Conservation (phyloP, 768 basidiomycete species). For the Mycena amicta region DNA sequence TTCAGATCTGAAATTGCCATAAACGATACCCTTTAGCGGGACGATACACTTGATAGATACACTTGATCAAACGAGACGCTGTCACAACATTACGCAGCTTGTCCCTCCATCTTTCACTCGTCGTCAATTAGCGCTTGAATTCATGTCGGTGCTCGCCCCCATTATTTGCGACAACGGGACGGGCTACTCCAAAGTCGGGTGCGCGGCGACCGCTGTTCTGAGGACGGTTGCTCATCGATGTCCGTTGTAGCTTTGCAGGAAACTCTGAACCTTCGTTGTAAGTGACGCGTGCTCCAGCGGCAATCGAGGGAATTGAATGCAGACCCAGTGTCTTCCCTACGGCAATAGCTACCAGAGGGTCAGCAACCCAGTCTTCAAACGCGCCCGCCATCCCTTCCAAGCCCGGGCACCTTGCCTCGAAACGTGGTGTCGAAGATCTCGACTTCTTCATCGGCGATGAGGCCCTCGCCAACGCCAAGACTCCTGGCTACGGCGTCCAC, state of each 20-base stretch:
- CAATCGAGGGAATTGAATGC: slow-evolving; percentile 4
- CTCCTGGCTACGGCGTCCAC: slow-evolving; percentile 89
- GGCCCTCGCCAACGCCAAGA: slow-evolving; percentile 93
- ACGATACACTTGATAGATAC: too few relatives aligned
- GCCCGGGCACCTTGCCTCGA: slow-evolving; percentile 91
- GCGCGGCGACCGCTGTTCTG: slow-evolving; percentile 28
- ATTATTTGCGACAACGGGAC: slow-evolving; percentile 99
- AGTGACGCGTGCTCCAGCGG: slow-evolving; percentile 36
- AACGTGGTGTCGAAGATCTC: slow-evolving; percentile 97
- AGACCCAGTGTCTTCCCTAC: slow-evolving; percentile 88
- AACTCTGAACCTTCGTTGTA: slow-evolving; percentile 99
- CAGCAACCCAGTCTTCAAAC: slow-evolving; percentile 60
- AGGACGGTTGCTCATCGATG: slow-evolving; percentile 1
- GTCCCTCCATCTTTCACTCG: slow-evolving; percentile 20
- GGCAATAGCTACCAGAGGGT: slow-evolving; percentile 89
- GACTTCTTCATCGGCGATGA: slow-evolving; percentile 99
- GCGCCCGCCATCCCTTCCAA: slow-evolving; percentile 82
- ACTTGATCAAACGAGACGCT: too few relatives aligned
- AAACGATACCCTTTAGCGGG: too few relatives aligned
- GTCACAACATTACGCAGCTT: slow-evolving; percentile 1
- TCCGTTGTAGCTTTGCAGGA: slow-evolving; percentile 78
- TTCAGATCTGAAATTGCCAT: too few relatives aligned
- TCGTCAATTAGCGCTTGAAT: too few relatives aligned
- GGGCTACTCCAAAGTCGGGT: slow-evolving; percentile 97
- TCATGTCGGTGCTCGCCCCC: slow-evolving; percentile 88